Percentiles rank a stretch among this genome's conserved stretches.
phyloP scores from a whole-genome alignment of 225 moss, liverwort and hornwort genomes.

The Antitrichia curtipendula region DNA sequence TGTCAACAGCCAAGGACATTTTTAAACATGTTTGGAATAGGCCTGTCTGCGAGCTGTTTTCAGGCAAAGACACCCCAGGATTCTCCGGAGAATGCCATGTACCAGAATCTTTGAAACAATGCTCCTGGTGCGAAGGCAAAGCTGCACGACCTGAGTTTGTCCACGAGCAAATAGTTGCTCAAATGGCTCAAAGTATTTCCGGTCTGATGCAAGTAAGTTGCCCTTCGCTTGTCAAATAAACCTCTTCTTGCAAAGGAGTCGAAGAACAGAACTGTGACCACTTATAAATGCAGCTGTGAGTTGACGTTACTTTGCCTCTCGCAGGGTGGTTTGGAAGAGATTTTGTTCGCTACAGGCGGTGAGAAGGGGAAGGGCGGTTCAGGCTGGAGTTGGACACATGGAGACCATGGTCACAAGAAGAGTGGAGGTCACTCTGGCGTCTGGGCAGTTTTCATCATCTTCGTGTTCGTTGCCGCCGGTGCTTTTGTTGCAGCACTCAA shows the following conservation, averaged over 20 bases:
- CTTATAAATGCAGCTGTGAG: not conserved
- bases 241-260: not conserved
- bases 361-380: slow-evolving; percentile 34
- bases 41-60: slow-evolving; percentile 81
- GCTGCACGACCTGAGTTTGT: slow-evolving; percentile 56
- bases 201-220: slow-evolving; percentile 81
- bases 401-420: slow-evolving; percentile 18
- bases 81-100: slow-evolving; percentile 59
- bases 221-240: not conserved
- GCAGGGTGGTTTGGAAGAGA: slow-evolving; percentile 85
- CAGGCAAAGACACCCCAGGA: slow-evolving; percentile 56
- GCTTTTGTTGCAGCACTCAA: slow-evolving; percentile 57
- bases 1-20: slow-evolving; percentile 60
- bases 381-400: slow-evolving; percentile 63
- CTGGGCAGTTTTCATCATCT: slow-evolving; percentile 35
- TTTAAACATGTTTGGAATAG: slow-evolving; percentile 77
- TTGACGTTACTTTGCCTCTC: not conserved
- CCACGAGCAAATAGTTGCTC: slow-evolving; percentile 85
- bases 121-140: slow-evolving; percentile 75
- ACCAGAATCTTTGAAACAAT: slow-evolving; percentile 12
- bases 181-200: slow-evolving; percentile 71
- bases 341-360: slow-evolving; percentile 67
- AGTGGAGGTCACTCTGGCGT: slow-evolving; percentile 36
- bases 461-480: slow-evolving; percentile 44
- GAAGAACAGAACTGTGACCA: not conserved